These are phyloP conservation scores for Pyrus bretschneideri DNA, from an alignment of 306 rosid genomes.

Conservation along the genomic window DNA sequence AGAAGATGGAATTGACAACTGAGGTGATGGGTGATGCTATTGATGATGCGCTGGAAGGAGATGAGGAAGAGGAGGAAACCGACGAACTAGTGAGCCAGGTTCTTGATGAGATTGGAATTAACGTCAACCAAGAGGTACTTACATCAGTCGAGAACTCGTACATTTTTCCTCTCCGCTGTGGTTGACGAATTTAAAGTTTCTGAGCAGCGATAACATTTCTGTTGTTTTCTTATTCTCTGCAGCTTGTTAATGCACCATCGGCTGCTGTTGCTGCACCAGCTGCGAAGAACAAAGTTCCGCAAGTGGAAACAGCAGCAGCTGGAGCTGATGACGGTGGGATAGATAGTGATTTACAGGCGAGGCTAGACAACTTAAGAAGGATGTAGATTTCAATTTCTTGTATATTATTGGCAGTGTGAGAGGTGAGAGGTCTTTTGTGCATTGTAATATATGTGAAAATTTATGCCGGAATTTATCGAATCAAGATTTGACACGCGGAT, in stretches of 20 bases:
- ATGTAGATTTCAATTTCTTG: conserved; percentile 46
- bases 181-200: background rate
- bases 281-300: conserved; percentile 59
- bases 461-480: conserved; percentile 27
- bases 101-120: conserved; percentile 88
- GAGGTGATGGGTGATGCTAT: conserved; percentile 97
- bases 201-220: background rate
- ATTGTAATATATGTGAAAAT: conserved; percentile 17
- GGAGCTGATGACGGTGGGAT: conserved; percentile 63
- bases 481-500: conserved; percentile 10
- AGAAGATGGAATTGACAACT: conserved; percentile 72
- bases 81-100: conserved; percentile 88
- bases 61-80: conserved; percentile 95
- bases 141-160: background rate
- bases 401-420: conserved; percentile 17
- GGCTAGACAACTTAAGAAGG: conserved; percentile 80
- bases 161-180: background rate
- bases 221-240: conserved; percentile 25
- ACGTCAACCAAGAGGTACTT: conserved; percentile 82
- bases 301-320: conserved; percentile 55
- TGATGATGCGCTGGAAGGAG: conserved; percentile 96
- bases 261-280: conserved; percentile 79
- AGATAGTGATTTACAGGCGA: conserved; percentile 87
- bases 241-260: conserved; percentile 91
- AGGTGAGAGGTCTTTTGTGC: conserved; percentile 24